Evolutionary conservation across 208 protist genomes (phyloP), one percentile per base, ranked within the genome.

Genomic region (Phytomonas sp.): DNA sequence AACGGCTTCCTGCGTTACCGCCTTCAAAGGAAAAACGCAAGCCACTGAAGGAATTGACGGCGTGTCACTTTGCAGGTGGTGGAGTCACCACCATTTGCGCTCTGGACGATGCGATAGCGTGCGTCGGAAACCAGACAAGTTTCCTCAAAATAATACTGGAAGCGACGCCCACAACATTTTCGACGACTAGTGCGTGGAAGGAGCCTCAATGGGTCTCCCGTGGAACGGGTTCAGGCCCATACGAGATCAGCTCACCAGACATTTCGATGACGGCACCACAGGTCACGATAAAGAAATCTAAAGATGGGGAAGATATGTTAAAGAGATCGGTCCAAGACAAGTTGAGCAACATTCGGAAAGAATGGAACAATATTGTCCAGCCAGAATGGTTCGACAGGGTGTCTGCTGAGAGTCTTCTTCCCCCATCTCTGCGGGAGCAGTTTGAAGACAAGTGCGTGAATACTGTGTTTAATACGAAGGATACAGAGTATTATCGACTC

Each of bases 21-120:
- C 87, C 84, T n/a, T 91, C 83, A 16, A 89, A 88, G 30, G 86
- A 93, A 62, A 92, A 93, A 67, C 87, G 85, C 34, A 83, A 83
- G 60, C 82, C 88, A 10, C 60, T 76, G 0, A 69, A 69, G 40
- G 74, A 81, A 60, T 76, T 75, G 26, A 30, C 71, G 2, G 75
- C 77, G 34, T 75, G 88, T n/a, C 83, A 80, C 23, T 81, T 79
- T 49, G 73, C 75, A 59, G 71, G 74, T n/a, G 80, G 80, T 34
- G 88, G 87, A 37, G 76, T 92, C 34, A 74, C 74, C 11, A 79
- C 77, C 31, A 66, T 71, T 81, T 11, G 40, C 29, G 40, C n/a
- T 4, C 72, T 63, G 0, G 70, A 40, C 8, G 56, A 63, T 30
- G 29, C 73, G 23, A 19, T 80, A n/a, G 60, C 65, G 23, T 79